Conservation (phyloP, 495 filamentous ascomycete genomes). For the Aspergillus sparsus region DNA sequence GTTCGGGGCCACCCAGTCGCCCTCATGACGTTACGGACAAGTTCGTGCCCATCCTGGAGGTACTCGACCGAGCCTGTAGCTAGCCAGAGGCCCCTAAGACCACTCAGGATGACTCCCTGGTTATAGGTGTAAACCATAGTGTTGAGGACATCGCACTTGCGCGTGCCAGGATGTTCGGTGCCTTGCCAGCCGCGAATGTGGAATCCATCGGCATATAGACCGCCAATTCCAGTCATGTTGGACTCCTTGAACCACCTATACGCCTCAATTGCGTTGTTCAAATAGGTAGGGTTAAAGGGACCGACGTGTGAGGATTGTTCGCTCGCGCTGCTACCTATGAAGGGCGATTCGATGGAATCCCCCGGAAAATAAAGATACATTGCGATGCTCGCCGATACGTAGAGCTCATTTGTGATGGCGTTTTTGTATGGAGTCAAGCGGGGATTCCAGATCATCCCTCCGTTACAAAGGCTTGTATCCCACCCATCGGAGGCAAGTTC, state of each 20-base stretch:
- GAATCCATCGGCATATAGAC: constrained; percentile 86
- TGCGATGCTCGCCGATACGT: constrained; percentile 73
- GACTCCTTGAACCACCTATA: constrained; percentile 77
- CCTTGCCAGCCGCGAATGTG: constrained; percentile 72
- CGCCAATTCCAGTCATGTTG: constrained; percentile 79
- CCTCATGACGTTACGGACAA: constrained; percentile 68
- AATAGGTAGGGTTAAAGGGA: constrained; percentile 64
- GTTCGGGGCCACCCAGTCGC: constrained; percentile 71
- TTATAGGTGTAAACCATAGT: constrained; percentile 96
- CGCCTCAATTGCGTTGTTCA: constrained; percentile 70
- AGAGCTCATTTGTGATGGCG: constrained; percentile 94
- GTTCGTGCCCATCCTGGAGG: constrained; percentile 74
- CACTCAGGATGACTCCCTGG: constrained; percentile 90
- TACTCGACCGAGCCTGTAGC: constrained; percentile 66
- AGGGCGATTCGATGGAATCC: constrained; percentile 71
- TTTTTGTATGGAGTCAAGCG: constrained; percentile 88
- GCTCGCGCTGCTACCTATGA: constrained; percentile 32
- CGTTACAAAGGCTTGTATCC: constrained; percentile 78
- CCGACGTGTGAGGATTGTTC: constrained; percentile 26
- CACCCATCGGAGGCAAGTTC: constrained; percentile 76
- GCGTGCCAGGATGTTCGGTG: constrained; percentile 46
- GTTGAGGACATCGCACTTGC: constrained; percentile 74
- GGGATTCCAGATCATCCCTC: constrained; percentile 94
- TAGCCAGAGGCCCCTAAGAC: constrained; percentile 76
- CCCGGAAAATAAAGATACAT: constrained; percentile 95